phyloP scores from a whole-genome alignment of 2,329 filamentous ascomycete genomes.

The Penicillium crustosum region DNA sequence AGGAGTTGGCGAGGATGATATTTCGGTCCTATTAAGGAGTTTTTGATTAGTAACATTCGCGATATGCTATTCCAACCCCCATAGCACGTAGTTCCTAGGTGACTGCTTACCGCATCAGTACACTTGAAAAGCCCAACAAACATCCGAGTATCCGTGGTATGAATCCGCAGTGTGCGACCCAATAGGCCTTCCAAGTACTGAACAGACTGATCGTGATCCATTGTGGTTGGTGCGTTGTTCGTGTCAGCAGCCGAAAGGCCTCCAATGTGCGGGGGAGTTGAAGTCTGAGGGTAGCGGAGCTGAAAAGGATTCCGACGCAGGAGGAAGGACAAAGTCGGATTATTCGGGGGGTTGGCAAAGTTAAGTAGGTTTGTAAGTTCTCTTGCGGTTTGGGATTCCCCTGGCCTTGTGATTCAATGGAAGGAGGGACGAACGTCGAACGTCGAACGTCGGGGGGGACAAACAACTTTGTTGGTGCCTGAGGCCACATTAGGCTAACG shows the following conservation, averaged over 20 bases:
- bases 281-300: not conserved
- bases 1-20: constrained; percentile 78
- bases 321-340: not conserved
- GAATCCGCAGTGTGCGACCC: constrained; percentile 75
- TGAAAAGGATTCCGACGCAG: not conserved
- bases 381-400: not conserved
- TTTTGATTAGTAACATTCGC: constrained; percentile 9
- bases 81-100: constrained; percentile 3
- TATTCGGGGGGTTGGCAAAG: not conserved
- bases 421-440: constrained; percentile 1
- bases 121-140: constrained; percentile 93
- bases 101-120: constrained; percentile 73
- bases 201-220: constrained; percentile 40
- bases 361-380: not conserved
- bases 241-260: constrained; percentile 2
- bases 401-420: not conserved
- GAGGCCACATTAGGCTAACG: constrained; percentile 2
- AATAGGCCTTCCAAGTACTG: constrained; percentile 60
- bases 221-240: constrained; percentile 21
- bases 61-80: not conserved
- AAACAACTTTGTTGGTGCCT: constrained; percentile 6
- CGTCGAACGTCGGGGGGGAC: not conserved
- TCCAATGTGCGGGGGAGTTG: constrained; percentile 1
- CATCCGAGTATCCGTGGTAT: constrained; percentile 78
- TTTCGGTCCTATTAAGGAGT: constrained; percentile 68